Base-by-base conservation (phyloP, 108 stramenopile species). In the Pseudonitzschia delicatissima region DNA sequence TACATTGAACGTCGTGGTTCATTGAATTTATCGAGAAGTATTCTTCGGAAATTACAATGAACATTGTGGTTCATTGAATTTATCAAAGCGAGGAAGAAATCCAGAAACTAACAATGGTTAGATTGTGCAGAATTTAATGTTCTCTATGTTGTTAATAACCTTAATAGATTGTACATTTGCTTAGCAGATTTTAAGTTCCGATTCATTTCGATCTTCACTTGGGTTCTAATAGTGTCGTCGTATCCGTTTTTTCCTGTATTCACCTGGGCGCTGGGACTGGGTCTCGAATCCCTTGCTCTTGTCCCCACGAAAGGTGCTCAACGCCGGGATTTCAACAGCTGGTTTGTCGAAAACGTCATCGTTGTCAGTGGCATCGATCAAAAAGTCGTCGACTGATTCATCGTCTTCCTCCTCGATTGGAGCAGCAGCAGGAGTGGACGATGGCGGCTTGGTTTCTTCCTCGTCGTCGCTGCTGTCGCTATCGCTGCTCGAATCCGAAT, bases 241-340 rank as follows among this genome's bases (percentile, higher is more conserved):
- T 27, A 47, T 53, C 27, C 74, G 69, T 34, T 57, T 49, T 32
- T 50, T 64, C 15, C 57, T 42, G 40, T 27, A 79, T 57, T 85
- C 77, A n/a, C 77, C 79, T 15, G 79, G 85, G n/a, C 81, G 77
- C 59, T 86, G 85, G 7, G 53, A 45, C 40, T 86, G 85, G 3
- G 79, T 82, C 2, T 70, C 62, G 77, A 81, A 86, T 17, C 85
- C 85, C 63, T 73, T 70, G 45, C 78, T 80, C 57, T 86, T 86
- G 57, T 86, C 85, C 32, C 82, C 82, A 25, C 60, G 62, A 3
- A 28, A 37, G 11, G 48, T 25, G 48, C 59, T 59, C 48, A 52
- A 45, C 13, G 69, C 72, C 23, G 73, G 50, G 15, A 64, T 45
- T 37, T 74, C 50, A 26, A 58, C 45, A 2, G 64, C 33, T 33